phyloP scores from a whole-genome alignment of 2,329 filamentous ascomycete genomes.

The Microsporum audouinii region DNA sequence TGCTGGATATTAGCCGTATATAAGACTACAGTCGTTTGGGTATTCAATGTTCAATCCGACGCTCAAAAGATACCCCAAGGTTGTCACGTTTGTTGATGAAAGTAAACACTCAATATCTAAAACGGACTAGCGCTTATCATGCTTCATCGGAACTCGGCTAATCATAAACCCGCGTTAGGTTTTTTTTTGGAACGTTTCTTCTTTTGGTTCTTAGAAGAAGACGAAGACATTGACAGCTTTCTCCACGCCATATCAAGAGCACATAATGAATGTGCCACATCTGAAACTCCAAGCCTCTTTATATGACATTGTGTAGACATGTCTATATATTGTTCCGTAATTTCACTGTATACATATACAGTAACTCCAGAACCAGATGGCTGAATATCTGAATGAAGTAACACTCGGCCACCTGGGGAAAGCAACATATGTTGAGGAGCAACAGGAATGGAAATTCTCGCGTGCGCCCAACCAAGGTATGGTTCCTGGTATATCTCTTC shows the following conservation, averaged over 20 bases:
- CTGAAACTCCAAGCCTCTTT: not conserved
- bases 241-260: not conserved
- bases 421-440: conserved; percentile 39
- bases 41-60: no score
- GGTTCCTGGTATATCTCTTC: not conserved
- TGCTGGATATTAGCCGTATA: not conserved
- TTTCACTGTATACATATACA: not conserved
- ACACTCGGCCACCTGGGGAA: conserved; percentile 48
- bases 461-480: conserved; percentile 26
- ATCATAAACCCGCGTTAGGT: not conserved
- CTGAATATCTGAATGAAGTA: conserved; percentile 38
- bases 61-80: not conserved
- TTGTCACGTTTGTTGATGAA: not conserved
- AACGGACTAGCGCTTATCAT: not conserved
- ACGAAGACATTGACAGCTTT: not conserved
- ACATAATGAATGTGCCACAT: not conserved
- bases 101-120: not conserved
- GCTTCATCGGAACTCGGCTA: not conserved
- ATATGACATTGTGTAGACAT: not conserved
- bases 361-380: conserved; percentile 42
- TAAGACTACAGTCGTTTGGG: not conserved
- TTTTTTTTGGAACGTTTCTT: not conserved
- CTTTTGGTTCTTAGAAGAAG: not conserved
- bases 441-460: conserved; percentile 40
- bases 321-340: not conserved